Evolutionary conservation across 1,139 yeast species (phyloP), one percentile per base, ranked within the genome.

Genomic region (Yamadazyma songkhlaensis): DNA sequence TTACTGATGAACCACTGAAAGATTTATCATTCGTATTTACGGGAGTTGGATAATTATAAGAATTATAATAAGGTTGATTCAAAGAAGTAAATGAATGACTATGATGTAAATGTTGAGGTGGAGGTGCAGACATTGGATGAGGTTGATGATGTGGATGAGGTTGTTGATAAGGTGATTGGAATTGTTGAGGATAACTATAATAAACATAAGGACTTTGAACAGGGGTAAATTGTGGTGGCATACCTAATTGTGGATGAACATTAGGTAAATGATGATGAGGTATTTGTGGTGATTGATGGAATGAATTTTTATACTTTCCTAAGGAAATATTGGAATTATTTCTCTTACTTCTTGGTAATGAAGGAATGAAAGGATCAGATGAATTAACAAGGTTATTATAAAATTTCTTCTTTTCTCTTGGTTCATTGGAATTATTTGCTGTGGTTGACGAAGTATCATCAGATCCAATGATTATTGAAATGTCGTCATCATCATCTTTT

Each of bases 1-100:
- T 80, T 6, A 83, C 86, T 49, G 81, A 85, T 1, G 85, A 78
- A 3, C 89, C 89, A 6, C 83, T 77, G 9, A 77, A 68, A 2
- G 74, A 59, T 29, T 43, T 14, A 12, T 10, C 11, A 15, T 23
- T 9, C 23, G 15, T 35, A 21, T 28, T 11, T 6, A 8, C 24
- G 4, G n/a, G 9, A 4, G n/a, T 3, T 10, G 36, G 36, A 21
- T 27, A 20, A 13, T 25, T 20, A 25, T 25, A 25, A 8, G 24
- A 10, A 25, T 25, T 10, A 25, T 32, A 20, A 23, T 31, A 22
- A 9, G 34, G 24, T 9, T 21, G 9, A 32, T 25, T 25, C 15
- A 32, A 25, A 10, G 25, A 21, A 9, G n/a, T 9, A 13, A 13
- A 27, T 12, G 36, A 33, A 33, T 33, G 36, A 4, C 31, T 20